These are phyloP conservation scores for Volvox africanus DNA, from an alignment of 139 green algal genomes.

Conservation along the genomic window DNA sequence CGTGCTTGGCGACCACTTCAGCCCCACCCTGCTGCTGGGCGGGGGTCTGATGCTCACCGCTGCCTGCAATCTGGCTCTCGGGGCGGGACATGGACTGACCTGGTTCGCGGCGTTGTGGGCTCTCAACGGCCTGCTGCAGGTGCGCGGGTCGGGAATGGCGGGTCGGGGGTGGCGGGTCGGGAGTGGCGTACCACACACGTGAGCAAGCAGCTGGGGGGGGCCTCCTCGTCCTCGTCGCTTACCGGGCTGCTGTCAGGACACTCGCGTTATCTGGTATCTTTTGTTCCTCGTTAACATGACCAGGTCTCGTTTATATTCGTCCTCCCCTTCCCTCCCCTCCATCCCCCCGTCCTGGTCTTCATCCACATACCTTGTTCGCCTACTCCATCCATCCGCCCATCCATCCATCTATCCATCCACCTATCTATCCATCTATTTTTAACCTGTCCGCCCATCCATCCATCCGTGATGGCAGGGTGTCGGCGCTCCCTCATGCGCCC, in stretches of 20 bases:
- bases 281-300: too few relatives aligned
- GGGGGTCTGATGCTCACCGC: slow-evolving; percentile 89
- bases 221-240: too few relatives aligned
- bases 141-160: neutral
- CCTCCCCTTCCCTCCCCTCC: too few relatives aligned
- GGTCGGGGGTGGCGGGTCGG: neutral
- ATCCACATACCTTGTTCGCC: too few relatives aligned
- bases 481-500: slow-evolving; percentile 89
- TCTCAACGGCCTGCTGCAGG: slow-evolving; percentile 86
- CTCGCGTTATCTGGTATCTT: too few relatives aligned
- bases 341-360: too few relatives aligned
- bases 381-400: too few relatives aligned
- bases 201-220: too few relatives aligned
- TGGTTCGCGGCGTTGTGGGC: slow-evolving; percentile 82
- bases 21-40: slow-evolving; percentile 84
- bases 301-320: too few relatives aligned
- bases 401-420: neutral
- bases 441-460: too few relatives aligned
- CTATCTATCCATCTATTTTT: too few relatives aligned
- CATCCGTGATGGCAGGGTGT: slow-evolving; percentile 61
- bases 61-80: slow-evolving; percentile 91
- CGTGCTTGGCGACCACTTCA: slow-evolving; percentile 86
- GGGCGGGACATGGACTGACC: slow-evolving; percentile 61
- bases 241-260: too few relatives aligned
- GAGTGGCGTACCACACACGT: neutral